phyloP scores from a whole-genome alignment of 2,329 filamentous ascomycete genomes.

The Chalaropsis thielavioides region DNA sequence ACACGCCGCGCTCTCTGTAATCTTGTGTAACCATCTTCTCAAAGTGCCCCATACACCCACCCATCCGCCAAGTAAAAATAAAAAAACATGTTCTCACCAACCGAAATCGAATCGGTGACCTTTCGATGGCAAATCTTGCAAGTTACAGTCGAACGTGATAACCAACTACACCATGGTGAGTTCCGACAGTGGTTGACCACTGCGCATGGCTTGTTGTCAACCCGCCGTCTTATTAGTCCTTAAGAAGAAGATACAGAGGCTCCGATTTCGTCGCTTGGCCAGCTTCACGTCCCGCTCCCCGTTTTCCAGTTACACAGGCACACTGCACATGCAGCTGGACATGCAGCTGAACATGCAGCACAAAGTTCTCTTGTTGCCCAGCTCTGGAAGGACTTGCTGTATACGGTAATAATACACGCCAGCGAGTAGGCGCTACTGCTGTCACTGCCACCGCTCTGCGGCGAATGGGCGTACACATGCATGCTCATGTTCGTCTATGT shows the following conservation, averaged over 20 bases:
- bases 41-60: too few species aligned
- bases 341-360: neutral
- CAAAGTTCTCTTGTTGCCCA: neutral
- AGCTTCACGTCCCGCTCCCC: neutral
- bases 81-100: slow-evolving; percentile 5
- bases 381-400: neutral
- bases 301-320: neutral
- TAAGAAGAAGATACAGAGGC: neutral
- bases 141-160: slow-evolving; percentile 9
- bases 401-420: neutral
- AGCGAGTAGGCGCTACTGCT: neutral
- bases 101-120: slow-evolving; percentile 3
- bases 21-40: too few species aligned
- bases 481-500: too few species aligned
- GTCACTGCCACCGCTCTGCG: neutral
- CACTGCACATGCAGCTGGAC: neutral
- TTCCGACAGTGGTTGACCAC: slow-evolving; percentile 7
- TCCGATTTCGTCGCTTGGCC: too few species aligned
- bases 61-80: slow-evolving; percentile 18
- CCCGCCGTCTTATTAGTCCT: neutral
- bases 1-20: too few species aligned
- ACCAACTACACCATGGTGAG: slow-evolving; percentile 11
- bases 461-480: neutral
- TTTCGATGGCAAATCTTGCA: neutral
- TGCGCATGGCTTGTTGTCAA: neutral